Base-by-base conservation (phyloP, 306 rosid genomes). In the Phaseolus lunatus region DNA sequence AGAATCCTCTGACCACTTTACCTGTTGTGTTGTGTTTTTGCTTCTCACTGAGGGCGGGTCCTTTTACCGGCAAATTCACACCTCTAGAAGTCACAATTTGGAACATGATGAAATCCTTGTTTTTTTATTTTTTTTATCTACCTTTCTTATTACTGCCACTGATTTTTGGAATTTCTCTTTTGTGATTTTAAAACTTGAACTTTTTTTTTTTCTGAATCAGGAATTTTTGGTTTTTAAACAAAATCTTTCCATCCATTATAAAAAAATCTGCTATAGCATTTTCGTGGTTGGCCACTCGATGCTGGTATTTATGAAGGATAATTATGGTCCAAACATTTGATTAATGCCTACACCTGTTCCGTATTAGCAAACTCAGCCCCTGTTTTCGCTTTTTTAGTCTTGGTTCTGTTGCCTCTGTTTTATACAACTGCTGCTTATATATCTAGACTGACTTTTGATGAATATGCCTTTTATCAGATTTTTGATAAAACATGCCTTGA, bases 91-190 rank as follows among this genome's bases (percentile, higher is more conserved):
- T 9, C 15, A 35, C 48, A 18, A 39, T 47, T 66, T 31, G 26
- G 57, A 77, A 39, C 67, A 53, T 3, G 56, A 9, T 23, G 37
- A 24, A 76, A 12, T 39, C 57, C 39, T 11, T 77, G 57, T 29
- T 29, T 29, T 4, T 66, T n/a, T n/a, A n/a, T n/a, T n/a, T 52
- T 47, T 49, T 33, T 35, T 22, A 7, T 62, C 11, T 13, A 62
- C 35, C 37, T 16, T 35, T 29, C 14, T 72, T 54, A 8, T 27
- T 26, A 22, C 20, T 19, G n/a, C 63, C 26, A 29, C 12, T 48
- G 3, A 33, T 49, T 49, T 50, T 31, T 6, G 16, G 23, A 50
- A n/a, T 5, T 20, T 53, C 63, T 2, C 0, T 24, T 15, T 11
- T 57, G 20, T 43, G 52, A 35, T 75, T 45, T 63, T 33, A 20